phyloP scores from a whole-genome alignment of 1,284 basidiomycete genomes.

The Ceratobasidium sp. region DNA sequence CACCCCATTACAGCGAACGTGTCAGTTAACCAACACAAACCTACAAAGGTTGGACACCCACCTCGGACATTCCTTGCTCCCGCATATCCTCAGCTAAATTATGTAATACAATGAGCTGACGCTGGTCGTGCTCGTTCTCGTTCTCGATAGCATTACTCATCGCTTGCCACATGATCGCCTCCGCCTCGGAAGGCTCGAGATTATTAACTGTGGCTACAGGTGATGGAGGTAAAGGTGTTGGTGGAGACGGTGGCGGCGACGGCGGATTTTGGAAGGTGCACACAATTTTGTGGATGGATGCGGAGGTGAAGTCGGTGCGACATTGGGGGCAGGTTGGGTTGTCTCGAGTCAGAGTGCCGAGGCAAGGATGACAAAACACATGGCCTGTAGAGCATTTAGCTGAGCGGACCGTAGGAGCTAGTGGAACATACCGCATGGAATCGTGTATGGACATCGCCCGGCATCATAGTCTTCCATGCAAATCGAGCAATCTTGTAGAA shows the following conservation, averaged over 20 bases:
- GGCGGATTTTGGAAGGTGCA: slow-evolving; percentile 12
- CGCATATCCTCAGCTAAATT: not conserved
- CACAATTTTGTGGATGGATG: slow-evolving; percentile 6
- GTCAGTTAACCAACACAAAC: not conserved
- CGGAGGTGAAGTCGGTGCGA: not conserved
- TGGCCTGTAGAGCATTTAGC: not conserved
- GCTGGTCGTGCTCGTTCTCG: slow-evolving; percentile 4
- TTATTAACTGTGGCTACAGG: not conserved
- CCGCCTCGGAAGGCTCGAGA: not conserved
- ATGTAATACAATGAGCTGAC: not conserved
- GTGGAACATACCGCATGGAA: slow-evolving; percentile 23
- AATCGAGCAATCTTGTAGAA: slow-evolving; percentile 10
- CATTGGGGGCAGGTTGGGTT: slow-evolving; percentile 2
- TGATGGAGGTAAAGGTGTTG: no score
- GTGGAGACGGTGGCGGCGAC: no score
- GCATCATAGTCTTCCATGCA: slow-evolving; percentile 1
- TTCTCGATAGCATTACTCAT: not conserved
- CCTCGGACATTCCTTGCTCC: not conserved
- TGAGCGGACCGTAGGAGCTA: not conserved
- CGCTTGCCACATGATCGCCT: slow-evolving; percentile 16
- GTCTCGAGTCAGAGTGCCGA: not conserved
- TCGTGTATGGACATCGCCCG: not conserved
- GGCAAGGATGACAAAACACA: slow-evolving; percentile 19
- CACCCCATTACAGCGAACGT: not conserved
- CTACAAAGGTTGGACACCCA: not conserved